Percentiles rank a stretch among this genome's conserved stretches.
Evolutionary conservation across 1,139 yeast genomes (phyloP).

Genomic region (Entelexis paramagnoliae): DNA sequence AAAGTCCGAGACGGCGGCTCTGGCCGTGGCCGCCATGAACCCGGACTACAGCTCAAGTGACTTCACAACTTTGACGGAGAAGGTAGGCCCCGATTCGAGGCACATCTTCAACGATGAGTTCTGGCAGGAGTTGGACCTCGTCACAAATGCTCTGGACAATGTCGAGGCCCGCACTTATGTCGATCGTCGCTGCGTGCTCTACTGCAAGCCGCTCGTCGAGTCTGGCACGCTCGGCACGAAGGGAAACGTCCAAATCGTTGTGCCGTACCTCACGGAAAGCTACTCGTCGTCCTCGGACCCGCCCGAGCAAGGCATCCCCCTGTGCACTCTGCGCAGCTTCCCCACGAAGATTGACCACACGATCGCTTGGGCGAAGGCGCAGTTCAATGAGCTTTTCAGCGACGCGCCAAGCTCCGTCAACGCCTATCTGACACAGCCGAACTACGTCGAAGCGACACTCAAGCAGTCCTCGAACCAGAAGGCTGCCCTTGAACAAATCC

Average conservation of each 20-base stretch:
- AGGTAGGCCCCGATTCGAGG: constrained; percentile 91
- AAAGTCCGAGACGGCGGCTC: constrained; percentile 84
- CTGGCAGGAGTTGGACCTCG: constrained; percentile 76
- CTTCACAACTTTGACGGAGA: constrained; percentile 66
- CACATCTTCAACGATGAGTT: constrained; percentile 74
- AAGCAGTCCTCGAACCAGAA: constrained; percentile 77
- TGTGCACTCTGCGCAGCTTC: constrained; percentile 93
- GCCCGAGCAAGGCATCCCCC: constrained; percentile 93
- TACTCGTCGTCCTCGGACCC: constrained; percentile 97
- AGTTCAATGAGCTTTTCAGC: constrained; percentile 86
- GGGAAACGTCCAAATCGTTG: constrained; percentile 94
- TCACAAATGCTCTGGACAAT: constrained; percentile 92
- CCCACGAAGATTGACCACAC: constrained; percentile 98
- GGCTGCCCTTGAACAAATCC: constrained; percentile 69
- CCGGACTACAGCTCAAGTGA: constrained; percentile 62
- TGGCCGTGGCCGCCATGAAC: constrained; percentile 75
- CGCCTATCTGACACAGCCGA: constrained; percentile 80
- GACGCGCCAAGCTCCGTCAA: constrained; percentile 91
- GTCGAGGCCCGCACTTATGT: constrained; percentile 97
- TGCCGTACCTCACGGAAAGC: constrained; percentile 87
- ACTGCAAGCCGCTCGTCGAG: constrained; percentile 81
- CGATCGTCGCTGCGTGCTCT: constrained; percentile 92
- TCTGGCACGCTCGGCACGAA: constrained; percentile 97
- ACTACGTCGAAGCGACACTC: constrained; percentile 80
- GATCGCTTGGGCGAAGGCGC: constrained; percentile 96